Evolutionary conservation across 805 yeast species (phyloP), one percentile per base, ranked within the genome.

Genomic region (Babjeviella inositovora): DNA sequence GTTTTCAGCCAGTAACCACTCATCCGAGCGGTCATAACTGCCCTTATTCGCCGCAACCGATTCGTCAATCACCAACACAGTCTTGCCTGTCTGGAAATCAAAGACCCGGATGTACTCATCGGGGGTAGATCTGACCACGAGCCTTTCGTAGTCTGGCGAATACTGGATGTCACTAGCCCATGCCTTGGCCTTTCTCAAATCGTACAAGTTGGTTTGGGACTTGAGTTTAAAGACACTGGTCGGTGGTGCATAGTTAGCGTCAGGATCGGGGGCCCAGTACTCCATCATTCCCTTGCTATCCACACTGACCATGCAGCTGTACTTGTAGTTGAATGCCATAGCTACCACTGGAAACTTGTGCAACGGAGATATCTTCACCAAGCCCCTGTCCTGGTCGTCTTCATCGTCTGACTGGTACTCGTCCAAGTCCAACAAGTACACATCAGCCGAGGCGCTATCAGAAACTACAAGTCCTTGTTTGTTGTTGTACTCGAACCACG

Each of bases 151-250:
- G 23, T 41, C 37, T 2, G 36, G 37, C 5, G 50, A 38, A 6
- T 47, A 28, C 9, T 28, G 20, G 5, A 50, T 18, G 3, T 31
- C 16, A 5, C 33, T 18, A 3, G 46, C 43, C 2, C 26, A 20
- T 2, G 45, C 27, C 26, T 52, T 53, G 12, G 29, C 22, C 26
- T 53, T 55, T 11, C 51, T 31, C 21, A 54, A 32, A 10, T 45
- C 49, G 28, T 50, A 44, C 10, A 50, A 31, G 28, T 54, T 53
- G 1, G 66, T 59, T 19, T 44, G 36, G 15, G 56, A 40, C 30
- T 59, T 58, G 29, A 36, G 32, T 17, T 41, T 39, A 34, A 53
- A 59, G 10, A 35, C 26, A 9, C 9, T 24, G 10, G 6, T 24
- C 8, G 34, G 38, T 10, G 20, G 24, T 8, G 22, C 22, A 27